Evolutionary conservation across 139 green algal genomes (phyloP), one percentile per base, ranked within the genome.

Genomic region (Chlamydomonas incerta): DNA sequence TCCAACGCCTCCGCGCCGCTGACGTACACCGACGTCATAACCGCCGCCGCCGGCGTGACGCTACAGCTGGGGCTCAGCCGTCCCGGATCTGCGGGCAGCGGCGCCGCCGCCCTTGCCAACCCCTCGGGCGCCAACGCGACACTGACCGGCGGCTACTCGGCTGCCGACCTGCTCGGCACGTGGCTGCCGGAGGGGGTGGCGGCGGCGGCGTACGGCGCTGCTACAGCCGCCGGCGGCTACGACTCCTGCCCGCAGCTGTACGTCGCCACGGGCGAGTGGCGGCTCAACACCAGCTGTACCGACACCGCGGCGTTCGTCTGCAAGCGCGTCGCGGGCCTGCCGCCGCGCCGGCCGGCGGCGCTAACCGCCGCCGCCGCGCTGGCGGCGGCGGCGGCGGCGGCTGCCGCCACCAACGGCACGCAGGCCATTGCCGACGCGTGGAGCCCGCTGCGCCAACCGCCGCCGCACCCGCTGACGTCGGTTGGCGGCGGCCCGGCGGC

Each of bases 261-360:
- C 3, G 29, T 33, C 1, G n/a, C 29, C n/a, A 69, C 0, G 35
- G 60, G 60, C 75, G 37, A 29, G 28, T 82, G 75, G 75, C 60
- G 35, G 10, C 17, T 72, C 3, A 29, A 62, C 62, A 60, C 33
- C 31, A 72, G 60, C n/a, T 82, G 75, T 29, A 3, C 37, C 15
- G 41, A 72, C 17, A 11, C 18, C 18, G n/a, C 66, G 41, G 46
- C 77, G 0, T 84, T 84, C 65, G 47, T 74, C 17, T 84, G 77
- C 77, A 84, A 84, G 66, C 77, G 77, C 35, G 21, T 84, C 46
- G 63, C 63, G 13, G 65, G 18, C 9, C 47, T 84, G 77, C 65
- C 77, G 0, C 29, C 46, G 6, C 65, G n/a, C 10, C 63, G 63
- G n/a, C 65, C 65, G 31, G 47, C 77, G 31, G 65, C 65, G 47